Percentiles rank a stretch among this genome's conserved stretches.
Conservation (phyloP, 495 filamentous ascomycete genomes). For the Hyaloscypha finlandica region DNA sequence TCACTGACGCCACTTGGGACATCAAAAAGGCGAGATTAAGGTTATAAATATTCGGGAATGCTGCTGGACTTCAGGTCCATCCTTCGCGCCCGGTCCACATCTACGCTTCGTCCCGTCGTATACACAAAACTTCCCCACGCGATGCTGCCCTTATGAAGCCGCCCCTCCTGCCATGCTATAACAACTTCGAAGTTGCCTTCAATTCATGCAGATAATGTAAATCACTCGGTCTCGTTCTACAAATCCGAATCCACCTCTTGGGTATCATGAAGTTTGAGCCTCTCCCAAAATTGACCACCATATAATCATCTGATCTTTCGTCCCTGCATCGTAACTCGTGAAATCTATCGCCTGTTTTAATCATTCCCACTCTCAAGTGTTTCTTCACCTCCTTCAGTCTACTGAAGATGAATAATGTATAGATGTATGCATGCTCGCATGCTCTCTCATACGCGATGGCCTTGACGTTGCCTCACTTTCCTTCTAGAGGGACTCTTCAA, state of each 20-base stretch:
- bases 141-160: not conserved
- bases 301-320: not conserved
- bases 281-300: not conserved
- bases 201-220: not conserved
- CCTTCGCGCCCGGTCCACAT: not conserved
- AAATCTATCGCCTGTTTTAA: conserved; percentile 6
- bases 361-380: not conserved
- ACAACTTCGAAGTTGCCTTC: not conserved
- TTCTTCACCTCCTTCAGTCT: not conserved
- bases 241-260: conserved; percentile 5
- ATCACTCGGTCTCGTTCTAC: not conserved
- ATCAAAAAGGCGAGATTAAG: not conserved
- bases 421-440: not conserved
- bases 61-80: not conserved
- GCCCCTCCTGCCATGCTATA: not conserved
- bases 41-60: not conserved
- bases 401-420: not conserved
- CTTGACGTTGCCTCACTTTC: not conserved
- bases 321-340: conserved; percentile 10
- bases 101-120: not conserved
- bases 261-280: conserved; percentile 17
- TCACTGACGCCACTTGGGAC: not conserved
- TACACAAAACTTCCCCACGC: not conserved
- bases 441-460: not conserved
- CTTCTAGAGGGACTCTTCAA: not conserved